Percentiles rank a stretch among this genome's conserved stretches.
These are phyloP conservation scores for Cardiospermum halicacabum DNA, from an alignment of 345 rosid genomes.

Conservation along the genomic window DNA sequence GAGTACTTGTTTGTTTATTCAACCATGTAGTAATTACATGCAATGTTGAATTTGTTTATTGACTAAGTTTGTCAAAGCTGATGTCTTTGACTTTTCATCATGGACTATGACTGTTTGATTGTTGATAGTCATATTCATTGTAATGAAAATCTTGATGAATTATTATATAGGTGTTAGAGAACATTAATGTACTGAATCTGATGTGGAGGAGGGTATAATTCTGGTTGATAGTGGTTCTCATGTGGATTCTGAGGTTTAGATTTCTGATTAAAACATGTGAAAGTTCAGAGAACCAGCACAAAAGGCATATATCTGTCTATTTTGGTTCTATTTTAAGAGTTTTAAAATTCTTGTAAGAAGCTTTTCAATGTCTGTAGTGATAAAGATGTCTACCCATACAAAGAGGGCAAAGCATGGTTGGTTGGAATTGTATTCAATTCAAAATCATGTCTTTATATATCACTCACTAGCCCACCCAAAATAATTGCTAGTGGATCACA, in stretches of 20 bases:
- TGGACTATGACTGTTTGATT: not conserved
- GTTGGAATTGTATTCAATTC: not conserved
- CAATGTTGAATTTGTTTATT: not conserved
- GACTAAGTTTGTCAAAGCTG: not conserved
- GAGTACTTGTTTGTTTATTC: not conserved
- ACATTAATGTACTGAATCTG: not conserved
- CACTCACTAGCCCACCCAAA: not conserved
- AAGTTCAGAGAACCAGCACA: not conserved
- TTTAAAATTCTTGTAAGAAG: not conserved
- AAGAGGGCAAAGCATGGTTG: not conserved
- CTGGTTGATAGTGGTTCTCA: not conserved
- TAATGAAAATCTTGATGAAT: not conserved
- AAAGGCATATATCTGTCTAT: not conserved
- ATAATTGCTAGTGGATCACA: conserved; percentile 6
- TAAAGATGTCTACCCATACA: conserved; percentile 10
- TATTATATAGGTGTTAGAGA: not conserved
- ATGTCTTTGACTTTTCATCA: not conserved
- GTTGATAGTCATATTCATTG: not conserved
- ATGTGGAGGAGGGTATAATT: not conserved
- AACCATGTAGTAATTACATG: not conserved
- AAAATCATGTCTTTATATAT: not conserved
- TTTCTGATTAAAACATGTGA: conserved; percentile 4
- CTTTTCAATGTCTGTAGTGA: not conserved
- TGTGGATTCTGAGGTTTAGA: not conserved
- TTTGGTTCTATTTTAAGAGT: not conserved